Evolutionary conservation across 495 filamentous ascomycete species (phyloP), one percentile per base, ranked within the genome.

Genomic region (Aspergillus nanangensis): DNA sequence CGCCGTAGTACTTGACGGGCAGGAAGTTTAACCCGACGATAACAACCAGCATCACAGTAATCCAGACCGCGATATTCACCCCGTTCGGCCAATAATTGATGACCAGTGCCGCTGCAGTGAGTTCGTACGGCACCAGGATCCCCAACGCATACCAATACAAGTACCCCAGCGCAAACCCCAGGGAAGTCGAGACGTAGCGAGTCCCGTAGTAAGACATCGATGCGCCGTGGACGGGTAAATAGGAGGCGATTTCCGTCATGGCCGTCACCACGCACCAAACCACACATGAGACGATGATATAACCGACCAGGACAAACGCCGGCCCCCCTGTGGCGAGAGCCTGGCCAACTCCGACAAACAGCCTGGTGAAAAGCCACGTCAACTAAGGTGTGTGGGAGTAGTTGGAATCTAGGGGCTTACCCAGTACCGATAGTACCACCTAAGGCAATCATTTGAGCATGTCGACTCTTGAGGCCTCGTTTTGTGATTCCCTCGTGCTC

Each of bases 11-110:
- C 5, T 65, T 53, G 11, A 89, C 78, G 2, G 83, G 77, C 20
- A 88, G 70, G 47, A 82, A 75, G 61, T 90, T 88, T 39, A 82
- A 52, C 34, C 60, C 62, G 2, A 84, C 68, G 49, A 90, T 79
- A 19, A 86, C 53, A 19, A 81, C 69, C 54, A 86, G 77, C 62
- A 87, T 78, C 38, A 90, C 66, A 4, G 81, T 70, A 53, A 89
- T 87, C 68, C 82, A 83, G 24, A 79, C 82, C 18, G 78, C 83
- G 34, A 51, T 40, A 13, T 37, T 11, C 3, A 63, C 41, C 8
- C 9, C 13, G 2, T 36, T 45, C 13, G 78, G 58, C 85, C 84
- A 88, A 57, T 77, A 89, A 36, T 79, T 69, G n/a, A 88, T 82
- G 39, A 88, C 77, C 11, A 86, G 57, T 1, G 77, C 71, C 1